Evolutionary conservation across 306 rosid species (phyloP), one percentile per base, ranked within the genome.

Genomic region (Glycine tomentella): DNA sequence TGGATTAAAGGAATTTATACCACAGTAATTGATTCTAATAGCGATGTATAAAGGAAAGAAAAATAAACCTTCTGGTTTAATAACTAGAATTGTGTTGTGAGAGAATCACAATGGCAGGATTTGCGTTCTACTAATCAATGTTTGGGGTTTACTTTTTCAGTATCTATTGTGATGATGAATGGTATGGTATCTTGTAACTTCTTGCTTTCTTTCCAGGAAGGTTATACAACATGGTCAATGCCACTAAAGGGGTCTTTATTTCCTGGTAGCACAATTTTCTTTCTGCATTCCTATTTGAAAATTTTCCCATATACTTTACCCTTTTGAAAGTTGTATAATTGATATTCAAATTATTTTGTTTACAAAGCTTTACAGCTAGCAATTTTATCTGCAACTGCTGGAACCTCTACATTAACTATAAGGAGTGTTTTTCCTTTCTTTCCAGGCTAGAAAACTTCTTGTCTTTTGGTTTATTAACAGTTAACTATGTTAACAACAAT

Each of bases 231-330:
- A 87, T 87, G 87, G 90, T 87, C 51, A 87, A 87, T 84, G 90
- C 90, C 48, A 87, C 87, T 61, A 87, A 81, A 74, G 87, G 86
- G 75, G 80, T 87, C 16, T 87, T 84, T 36, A 87, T 87, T 77
- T 84, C 90, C 73, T 83, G 87, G 82, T 85, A 85, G 46, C 49
- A 66, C 62, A 7, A 3, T 25, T 49, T 59, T 52, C 13, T 48
- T 25, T 25, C 31, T 25, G 31, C 31, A 25, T 25, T 25, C 31
- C 31, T 25, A 25, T 25, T 25, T 25, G 31, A 25, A 25, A 25
- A 25, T 25, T 25, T 25, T 25, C 31, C 31, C 31, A 25, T 25
- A 25, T 25, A 25, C 31, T 25, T 15, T 25, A 25, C 31, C 1
- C 1, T 25, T 25, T 25, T 25, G 2, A 25, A 44, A 33, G 7